Conservation (phyloP, 169 alveolate genomes). For the Plasmodium gallinaceum region DNA sequence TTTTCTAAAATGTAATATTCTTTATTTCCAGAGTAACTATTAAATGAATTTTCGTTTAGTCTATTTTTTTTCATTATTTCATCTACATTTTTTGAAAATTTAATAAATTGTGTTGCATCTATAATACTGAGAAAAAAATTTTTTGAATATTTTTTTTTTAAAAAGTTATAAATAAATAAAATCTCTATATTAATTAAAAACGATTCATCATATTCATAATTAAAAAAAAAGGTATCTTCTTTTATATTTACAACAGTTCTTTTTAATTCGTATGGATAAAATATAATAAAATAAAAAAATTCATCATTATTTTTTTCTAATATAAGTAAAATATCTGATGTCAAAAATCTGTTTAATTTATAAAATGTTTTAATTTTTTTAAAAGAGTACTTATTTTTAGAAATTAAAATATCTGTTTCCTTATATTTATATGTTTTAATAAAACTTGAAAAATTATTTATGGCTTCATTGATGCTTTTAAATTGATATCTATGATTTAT, state of each 20-base stretch:
- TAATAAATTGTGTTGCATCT: constrained; percentile 65
- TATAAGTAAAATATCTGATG: constrained; percentile 19
- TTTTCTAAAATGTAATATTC: neutral
- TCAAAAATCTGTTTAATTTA: constrained; percentile 35
- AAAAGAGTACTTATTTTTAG: neutral
- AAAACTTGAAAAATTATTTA: neutral
- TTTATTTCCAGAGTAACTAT: neutral
- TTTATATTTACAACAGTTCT: constrained; percentile 16
- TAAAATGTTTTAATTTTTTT: constrained; percentile 31
- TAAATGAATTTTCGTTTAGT: neutral
- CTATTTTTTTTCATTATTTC: neutral
- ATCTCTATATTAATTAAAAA: constrained; percentile 34
- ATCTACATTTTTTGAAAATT: neutral
- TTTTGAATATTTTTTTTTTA: constrained; percentile 24
- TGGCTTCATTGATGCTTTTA: constrained; percentile 22
- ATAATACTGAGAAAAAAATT: constrained; percentile 16
- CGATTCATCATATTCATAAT: constrained; percentile 32
- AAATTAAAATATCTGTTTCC: neutral
- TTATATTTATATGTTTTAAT: constrained; percentile 7
- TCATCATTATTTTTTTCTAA: constrained; percentile 32
- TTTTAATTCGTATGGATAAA: constrained; percentile 64
- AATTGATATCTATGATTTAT: constrained; percentile 32
- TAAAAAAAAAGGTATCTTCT: constrained; percentile 13
- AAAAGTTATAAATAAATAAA: constrained; percentile 30
- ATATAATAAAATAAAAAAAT: constrained; percentile 30